Percentiles rank a stretch among this genome's conserved stretches.
Conservation (phyloP, 2,329 filamentous ascomycete species). For the Blumeria hordei region DNA sequence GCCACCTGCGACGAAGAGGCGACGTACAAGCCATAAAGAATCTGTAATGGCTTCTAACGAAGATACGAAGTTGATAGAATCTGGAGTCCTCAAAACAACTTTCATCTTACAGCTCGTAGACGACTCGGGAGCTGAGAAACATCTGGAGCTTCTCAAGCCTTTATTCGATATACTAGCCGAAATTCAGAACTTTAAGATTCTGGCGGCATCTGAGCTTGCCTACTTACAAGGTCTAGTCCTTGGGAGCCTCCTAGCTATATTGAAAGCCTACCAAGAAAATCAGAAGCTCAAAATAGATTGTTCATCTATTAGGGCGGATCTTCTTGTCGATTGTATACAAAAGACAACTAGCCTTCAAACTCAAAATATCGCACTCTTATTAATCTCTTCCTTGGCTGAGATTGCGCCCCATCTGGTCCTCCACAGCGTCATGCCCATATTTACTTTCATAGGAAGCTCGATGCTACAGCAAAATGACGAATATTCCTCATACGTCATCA, state of each 20-base stretch:
- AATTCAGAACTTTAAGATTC: constrained; percentile 59
- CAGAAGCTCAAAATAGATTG: constrained; percentile 43
- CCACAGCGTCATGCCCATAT: constrained; percentile 96
- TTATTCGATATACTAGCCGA: constrained; percentile 73
- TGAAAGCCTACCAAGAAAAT: constrained; percentile 47
- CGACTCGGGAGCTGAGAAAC: constrained; percentile 46
- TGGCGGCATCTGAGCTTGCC: constrained; percentile 65
- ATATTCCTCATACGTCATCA: constrained; percentile 88
- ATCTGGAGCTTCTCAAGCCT: constrained; percentile 51
- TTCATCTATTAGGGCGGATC: constrained; percentile 60
- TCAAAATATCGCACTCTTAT: constrained; percentile 69
- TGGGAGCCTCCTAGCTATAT: constrained; percentile 58
- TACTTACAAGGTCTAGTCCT: constrained; percentile 76
- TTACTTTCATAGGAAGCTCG: constrained; percentile 90
- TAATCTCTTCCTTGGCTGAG: constrained; percentile 68
- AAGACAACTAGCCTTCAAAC: constrained; percentile 81
- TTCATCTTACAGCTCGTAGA: constrained; percentile 79
- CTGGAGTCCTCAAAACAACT: constrained; percentile 51
- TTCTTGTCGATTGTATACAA: constrained; percentile 84
- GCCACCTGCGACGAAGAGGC: constrained; percentile 51
- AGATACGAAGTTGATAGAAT: constrained; percentile 38
- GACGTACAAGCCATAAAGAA: constrained; percentile 53
- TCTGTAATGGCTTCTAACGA: constrained; percentile 34
- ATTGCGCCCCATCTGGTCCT: constrained; percentile 78
- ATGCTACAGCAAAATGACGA: constrained; percentile 84